Evolutionary conservation across 495 filamentous ascomycete genomes (phyloP), one percentile per base, ranked within the genome.

Genomic region (Collariella sp.): DNA sequence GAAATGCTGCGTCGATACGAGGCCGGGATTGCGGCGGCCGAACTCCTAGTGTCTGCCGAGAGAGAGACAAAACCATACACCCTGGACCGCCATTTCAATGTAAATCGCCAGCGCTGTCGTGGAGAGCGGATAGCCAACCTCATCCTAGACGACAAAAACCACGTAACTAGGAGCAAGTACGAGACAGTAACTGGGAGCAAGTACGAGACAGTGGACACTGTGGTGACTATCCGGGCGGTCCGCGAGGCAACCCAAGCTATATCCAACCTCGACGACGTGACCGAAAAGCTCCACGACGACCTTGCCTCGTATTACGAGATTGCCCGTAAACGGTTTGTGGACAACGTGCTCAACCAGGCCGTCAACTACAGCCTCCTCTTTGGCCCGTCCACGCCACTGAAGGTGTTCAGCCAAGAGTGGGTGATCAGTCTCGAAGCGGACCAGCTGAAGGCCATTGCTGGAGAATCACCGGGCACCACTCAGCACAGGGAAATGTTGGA

Each of bases 241-340:
- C 29, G 40, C 16, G 50, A 49, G 4, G 40, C 64, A 0, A 58
- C 56, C 7, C 44, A 64, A 36, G 56, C 67, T 40, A 76, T 74
- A 59, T 72, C 67, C 46, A 86, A 83, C 56, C 36, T 49, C 0
- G 61, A 77, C 0, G 67, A 80, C 20, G 67, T 71, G 1, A 56
- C 74, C 6, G 65, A 75, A 48, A 72, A 79, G 2, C 72, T 87
- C 3, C 78, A 84, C 31, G 79, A 85, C 50, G 76, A 77, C 10
- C 68, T 86, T 0, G 48, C 72, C 24, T 67, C 77, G 0, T 87
- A 86, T 64, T 86, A 86, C 64, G 76, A 79, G 31, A 76, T 84
- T 0, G 73, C 81, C 0, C 65, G 61, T 5, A 77, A 77, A 41
- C 70, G 76, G 0, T 84, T 84, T 43, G 68, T 82, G n/a, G 82